Evolutionary conservation across 164 flowering plant genomes (phyloP), one percentile per base, ranked within the genome.

Genomic region (Berberis thunbergii): DNA sequence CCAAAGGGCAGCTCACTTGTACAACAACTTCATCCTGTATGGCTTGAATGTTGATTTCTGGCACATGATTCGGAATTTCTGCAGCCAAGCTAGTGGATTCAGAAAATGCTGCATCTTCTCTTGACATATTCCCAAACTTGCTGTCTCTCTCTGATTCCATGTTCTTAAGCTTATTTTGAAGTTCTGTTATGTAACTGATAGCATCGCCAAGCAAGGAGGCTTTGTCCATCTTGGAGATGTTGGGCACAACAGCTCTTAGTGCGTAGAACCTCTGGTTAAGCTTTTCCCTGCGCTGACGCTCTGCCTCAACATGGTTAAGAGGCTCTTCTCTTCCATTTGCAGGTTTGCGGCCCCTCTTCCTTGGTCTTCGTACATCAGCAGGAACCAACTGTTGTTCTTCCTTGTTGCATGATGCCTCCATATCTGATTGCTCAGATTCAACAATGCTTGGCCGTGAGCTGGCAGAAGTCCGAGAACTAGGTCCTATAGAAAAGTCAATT

Each of bases 301-400:
- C 85, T 55, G 83, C 85, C 66, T 88, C 96, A 13, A 94, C 98
- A 59, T 94, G 98, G 67, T 94, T 95, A 12, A 95, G 83, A 2
- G 99, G 96, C 61, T 89, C 97, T 56, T 88, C 97, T 75, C 99
- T 81, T 46, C 97, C 97, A 74, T 95, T 89, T 39, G 97, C 97
- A 6, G 97, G 97, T 78, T 95, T 95, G 41, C 99, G 71, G 0
- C 99, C 97, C 44, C 99, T 77, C 67, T 95, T 95, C 45, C 94
- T 69, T 0, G 96, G 97, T 70, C 87, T 79, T 64, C 80, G 77
- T 7, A 86, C 93, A 43, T 80, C 91, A 12, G 67, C 70, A 40
- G 71, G 75, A 4, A 78, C 81, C 0, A 67, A 12, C 41, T 70
- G 75, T 46, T 85, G 88, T 53, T 88, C 95, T 67, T 26, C 26